These are phyloP conservation scores for Ambrosia hybrid DNA, from an alignment of 140 eudicot genomes.

Conservation along the genomic window DNA sequence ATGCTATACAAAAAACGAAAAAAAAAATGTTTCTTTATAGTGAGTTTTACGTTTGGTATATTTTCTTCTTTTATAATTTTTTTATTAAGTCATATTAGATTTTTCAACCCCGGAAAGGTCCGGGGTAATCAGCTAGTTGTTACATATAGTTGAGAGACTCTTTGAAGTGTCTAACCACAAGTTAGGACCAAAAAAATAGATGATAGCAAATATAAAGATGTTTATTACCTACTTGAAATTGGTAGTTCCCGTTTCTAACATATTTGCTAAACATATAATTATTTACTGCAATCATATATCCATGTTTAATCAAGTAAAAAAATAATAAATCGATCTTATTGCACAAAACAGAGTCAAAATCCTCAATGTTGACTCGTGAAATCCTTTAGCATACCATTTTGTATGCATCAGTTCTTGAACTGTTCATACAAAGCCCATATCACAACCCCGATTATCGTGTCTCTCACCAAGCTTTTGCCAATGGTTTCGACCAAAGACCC, in stretches of 20 bases:
- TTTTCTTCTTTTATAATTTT: too few relatives aligned
- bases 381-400: background rate
- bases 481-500: conserved; percentile 48
- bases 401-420: conserved; percentile 39
- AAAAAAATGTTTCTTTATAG: too few relatives aligned
- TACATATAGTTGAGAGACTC: too few relatives aligned
- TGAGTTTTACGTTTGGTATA: too few relatives aligned
- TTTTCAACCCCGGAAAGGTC: too few relatives aligned
- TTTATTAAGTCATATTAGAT: too few relatives aligned
- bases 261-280: background rate
- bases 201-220: too few relatives aligned
- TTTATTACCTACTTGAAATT: too few relatives aligned
- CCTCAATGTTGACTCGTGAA: background rate
- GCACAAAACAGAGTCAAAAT: background rate
- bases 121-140: too few relatives aligned
- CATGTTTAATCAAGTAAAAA: background rate
- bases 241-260: background rate
- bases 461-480: conserved; percentile 62
- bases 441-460: conserved; percentile 68
- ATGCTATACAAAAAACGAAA: too few relatives aligned
- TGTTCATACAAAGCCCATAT: conserved; percentile 80
- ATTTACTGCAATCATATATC: background rate
- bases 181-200: background rate
- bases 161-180: too few relatives aligned
- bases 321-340: background rate